These are phyloP conservation scores for Teunomyces atbi DNA, from an alignment of 805 yeast species.

Conservation along the genomic window DNA sequence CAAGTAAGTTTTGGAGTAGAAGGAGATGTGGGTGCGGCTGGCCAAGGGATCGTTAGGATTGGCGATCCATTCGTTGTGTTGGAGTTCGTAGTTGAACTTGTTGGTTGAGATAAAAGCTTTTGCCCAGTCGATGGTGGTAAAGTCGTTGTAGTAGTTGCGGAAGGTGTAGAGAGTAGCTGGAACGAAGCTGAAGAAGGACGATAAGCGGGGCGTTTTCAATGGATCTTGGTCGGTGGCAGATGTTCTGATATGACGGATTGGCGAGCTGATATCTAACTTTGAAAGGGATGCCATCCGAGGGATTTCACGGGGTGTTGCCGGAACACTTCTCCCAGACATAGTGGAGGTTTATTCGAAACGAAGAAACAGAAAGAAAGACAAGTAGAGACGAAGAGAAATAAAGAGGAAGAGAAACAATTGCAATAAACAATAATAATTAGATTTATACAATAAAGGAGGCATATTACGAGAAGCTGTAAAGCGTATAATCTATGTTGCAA, in stretches of 20 bases:
- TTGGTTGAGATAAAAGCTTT: constrained; percentile 47
- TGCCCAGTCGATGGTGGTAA: constrained; percentile 62
- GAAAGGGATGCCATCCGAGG: background rate
- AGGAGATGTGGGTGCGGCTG: constrained; percentile 15
- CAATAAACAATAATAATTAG: too few relatives aligned
- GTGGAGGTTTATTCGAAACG: too few relatives aligned
- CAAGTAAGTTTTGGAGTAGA: constrained; percentile 28
- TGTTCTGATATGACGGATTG: constrained; percentile 1
- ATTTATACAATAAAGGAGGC: too few relatives aligned
- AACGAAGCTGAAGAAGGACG: constrained; percentile 51
- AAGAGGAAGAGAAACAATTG: too few relatives aligned
- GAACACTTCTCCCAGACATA: background rate
- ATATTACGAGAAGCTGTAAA: too few relatives aligned
- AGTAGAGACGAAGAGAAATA: too few relatives aligned
- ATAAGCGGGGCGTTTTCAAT: constrained; percentile 35
- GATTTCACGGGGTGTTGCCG: background rate
- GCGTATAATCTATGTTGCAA: too few relatives aligned
- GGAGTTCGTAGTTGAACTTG: constrained; percentile 36
- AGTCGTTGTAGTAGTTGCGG: constrained; percentile 52
- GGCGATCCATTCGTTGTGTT: constrained; percentile 26
- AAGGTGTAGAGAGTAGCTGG: constrained; percentile 15
- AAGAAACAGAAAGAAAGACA: too few relatives aligned
- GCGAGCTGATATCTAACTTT: background rate
- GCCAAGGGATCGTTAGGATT: constrained; percentile 4
- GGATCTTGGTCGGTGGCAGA: background rate